Evolutionary conservation across 2,329 filamentous ascomycete species (phyloP).

Genomic region (Leptographium galeiforme): DNA sequence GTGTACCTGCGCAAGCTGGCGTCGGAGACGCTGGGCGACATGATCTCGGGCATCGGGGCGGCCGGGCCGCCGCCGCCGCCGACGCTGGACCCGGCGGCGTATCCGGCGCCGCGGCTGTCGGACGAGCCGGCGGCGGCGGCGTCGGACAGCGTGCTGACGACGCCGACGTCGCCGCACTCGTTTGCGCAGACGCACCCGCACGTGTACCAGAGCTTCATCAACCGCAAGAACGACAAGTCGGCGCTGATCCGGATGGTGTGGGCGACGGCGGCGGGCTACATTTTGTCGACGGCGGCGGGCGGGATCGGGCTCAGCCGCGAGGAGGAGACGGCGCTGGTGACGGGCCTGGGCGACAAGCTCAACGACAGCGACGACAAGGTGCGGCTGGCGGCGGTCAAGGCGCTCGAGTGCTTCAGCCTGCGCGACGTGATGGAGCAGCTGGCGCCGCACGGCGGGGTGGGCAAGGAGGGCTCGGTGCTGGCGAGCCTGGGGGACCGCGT

Average conservation of each 20-base stretch:
- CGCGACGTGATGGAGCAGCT: constrained; percentile 71
- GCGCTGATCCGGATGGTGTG: constrained; percentile 71
- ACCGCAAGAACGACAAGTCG: constrained; percentile 76
- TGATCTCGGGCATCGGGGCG: constrained; percentile 85
- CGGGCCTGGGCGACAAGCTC: constrained; percentile 64
- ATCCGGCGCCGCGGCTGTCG: constrained; percentile 59
- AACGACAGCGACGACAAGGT: constrained; percentile 86
- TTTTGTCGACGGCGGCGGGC: constrained; percentile 81
- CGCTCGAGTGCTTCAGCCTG: constrained; percentile 69
- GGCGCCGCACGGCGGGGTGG: constrained; percentile 60
- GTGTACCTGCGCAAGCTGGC: constrained; percentile 74
- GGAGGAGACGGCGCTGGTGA: constrained; percentile 65
- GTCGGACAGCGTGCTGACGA: constrained; percentile 55
- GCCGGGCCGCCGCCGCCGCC: constrained; percentile 68
- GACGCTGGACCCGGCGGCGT: constrained; percentile 65
- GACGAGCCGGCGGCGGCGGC: constrained; percentile 39
- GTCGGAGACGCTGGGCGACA: constrained; percentile 88
- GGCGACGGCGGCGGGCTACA: constrained; percentile 72
- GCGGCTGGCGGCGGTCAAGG: constrained; percentile 74
- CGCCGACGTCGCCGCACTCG: constrained; percentile 74
- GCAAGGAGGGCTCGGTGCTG: constrained; percentile 64
- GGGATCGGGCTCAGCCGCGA: constrained; percentile 75
- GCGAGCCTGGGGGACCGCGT: constrained; percentile 74
- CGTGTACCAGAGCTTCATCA: constrained; percentile 74
- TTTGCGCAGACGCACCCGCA: constrained; percentile 71